Evolutionary conservation across 768 basidiomycete genomes (phyloP).

Genomic region (Podaxis carcinomalis): DNA sequence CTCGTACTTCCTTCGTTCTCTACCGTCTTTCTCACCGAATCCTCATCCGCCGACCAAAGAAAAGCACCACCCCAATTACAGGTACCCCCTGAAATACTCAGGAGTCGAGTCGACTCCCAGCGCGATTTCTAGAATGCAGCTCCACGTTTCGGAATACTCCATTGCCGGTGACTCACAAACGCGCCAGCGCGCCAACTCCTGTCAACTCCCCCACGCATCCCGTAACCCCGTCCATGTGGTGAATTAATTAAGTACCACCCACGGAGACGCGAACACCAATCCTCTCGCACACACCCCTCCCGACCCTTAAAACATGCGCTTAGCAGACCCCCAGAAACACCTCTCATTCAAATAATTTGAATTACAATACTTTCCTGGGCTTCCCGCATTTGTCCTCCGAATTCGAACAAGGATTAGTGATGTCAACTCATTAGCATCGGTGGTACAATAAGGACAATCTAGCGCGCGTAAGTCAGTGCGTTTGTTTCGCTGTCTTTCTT

Average conservation of each 20-base stretch:
- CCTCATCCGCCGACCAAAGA: too few species aligned
- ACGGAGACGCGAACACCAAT: not conserved
- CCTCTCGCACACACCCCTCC: not conserved
- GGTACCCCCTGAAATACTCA: not conserved
- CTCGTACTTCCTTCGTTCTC: too few species aligned
- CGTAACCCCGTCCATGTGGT: not conserved
- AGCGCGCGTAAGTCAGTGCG: too few species aligned
- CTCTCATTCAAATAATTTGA: not conserved
- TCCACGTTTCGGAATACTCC: not conserved
- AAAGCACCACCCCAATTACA: not conserved
- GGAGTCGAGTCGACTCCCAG: not conserved
- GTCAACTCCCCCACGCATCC: not conserved
- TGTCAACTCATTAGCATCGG: too few species aligned
- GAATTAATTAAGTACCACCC: not conserved
- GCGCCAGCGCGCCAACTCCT: not conserved
- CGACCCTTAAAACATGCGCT: not conserved
- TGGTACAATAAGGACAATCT: too few species aligned
- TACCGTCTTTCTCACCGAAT: too few species aligned
- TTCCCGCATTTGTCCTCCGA: too few species aligned
- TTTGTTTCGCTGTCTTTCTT: too few species aligned
- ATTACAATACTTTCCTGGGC: too few species aligned
- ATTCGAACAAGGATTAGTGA: too few species aligned
- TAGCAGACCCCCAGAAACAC: not conserved
- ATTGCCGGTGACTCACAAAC: not conserved
- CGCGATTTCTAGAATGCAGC: not conserved